A percentile compares a stretch with the other conserved stretches of the same genome.
Evolutionary conservation across 768 basidiomycete genomes (phyloP).

Genomic region (Tricholoma terreum): DNA sequence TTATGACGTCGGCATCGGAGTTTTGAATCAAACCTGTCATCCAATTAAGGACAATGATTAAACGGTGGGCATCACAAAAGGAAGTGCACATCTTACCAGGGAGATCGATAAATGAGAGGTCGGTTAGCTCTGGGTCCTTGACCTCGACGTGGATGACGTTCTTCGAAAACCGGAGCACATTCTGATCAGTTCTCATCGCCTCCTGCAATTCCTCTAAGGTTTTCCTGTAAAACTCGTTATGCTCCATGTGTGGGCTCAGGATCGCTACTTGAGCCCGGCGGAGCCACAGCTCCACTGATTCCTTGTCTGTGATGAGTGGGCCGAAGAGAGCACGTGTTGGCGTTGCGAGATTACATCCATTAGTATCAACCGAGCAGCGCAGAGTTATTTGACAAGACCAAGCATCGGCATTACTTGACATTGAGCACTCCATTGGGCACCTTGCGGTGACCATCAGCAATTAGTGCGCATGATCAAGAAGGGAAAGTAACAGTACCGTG

Average conservation of each 20-base stretch:
- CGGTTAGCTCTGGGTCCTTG: constrained; percentile 34
- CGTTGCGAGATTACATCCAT: constrained; percentile 22
- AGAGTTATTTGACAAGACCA: constrained; percentile 49
- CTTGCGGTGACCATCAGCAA: constrained; percentile 21
- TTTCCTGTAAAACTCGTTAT: constrained; percentile 22
- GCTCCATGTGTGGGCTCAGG: constrained; percentile 39
- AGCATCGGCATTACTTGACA: constrained; percentile 35
- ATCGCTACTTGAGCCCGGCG: constrained; percentile 60
- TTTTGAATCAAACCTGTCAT: constrained; percentile 47
- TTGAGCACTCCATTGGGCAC: constrained; percentile 52
- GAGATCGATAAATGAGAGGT: constrained; percentile 38
- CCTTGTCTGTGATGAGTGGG: constrained; percentile 33
- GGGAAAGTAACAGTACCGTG: constrained; percentile 33
- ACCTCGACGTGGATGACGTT: constrained; percentile 42
- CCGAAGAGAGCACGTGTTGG: constrained; percentile 37
- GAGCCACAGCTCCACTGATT: constrained; percentile 48
- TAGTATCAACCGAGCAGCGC: constrained; percentile 16
- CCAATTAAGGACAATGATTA: neutral
- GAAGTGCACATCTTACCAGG: constrained; percentile 24
- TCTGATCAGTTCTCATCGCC: neutral
- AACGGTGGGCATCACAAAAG: neutral
- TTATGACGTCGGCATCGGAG: constrained; percentile 38
- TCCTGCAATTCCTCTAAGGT: constrained; percentile 22
- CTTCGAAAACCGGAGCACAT: constrained; percentile 31
- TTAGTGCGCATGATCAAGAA: neutral